These are phyloP conservation scores for Ogataea pilisensis DNA, from an alignment of 805 yeast genomes.

Conservation along the genomic window DNA sequence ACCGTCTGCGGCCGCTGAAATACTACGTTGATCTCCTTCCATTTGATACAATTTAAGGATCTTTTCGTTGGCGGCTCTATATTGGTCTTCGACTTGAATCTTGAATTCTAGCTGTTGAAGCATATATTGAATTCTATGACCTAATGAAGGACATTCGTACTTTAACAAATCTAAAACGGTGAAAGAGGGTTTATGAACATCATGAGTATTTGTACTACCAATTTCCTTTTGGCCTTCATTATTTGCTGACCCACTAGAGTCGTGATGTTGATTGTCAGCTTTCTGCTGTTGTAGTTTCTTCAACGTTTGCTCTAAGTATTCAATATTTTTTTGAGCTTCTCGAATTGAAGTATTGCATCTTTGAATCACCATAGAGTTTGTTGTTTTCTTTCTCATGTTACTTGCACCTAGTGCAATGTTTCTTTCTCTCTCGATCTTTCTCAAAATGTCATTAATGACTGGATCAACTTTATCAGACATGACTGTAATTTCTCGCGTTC, in stretches of 20 bases:
- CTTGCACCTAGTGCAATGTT: constrained; percentile 87
- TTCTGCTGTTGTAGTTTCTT: constrained; percentile 48
- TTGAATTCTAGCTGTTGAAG: constrained; percentile 91
- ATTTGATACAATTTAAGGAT: constrained; percentile 77
- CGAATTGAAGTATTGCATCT: constrained; percentile 86
- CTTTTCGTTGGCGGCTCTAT: constrained; percentile 88
- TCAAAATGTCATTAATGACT: constrained; percentile 63
- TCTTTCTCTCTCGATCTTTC: constrained; percentile 83
- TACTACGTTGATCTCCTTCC: constrained; percentile 86
- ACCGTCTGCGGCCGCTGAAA: constrained; percentile 87
- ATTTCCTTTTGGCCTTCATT: background rate
- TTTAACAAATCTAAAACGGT: constrained; percentile 79
- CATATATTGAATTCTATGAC: constrained; percentile 94
- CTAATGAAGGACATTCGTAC: constrained; percentile 90
- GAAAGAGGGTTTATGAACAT: constrained; percentile 39
- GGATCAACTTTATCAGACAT: constrained; percentile 28
- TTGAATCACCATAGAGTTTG: constrained; percentile 79
- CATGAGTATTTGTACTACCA: constrained; percentile 4
- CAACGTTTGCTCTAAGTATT: constrained; percentile 77
- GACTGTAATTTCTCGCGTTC: background rate
- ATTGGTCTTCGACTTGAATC: constrained; percentile 89
- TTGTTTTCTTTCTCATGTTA: constrained; percentile 70
- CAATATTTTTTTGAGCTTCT: constrained; percentile 88
- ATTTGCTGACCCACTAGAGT: constrained; percentile 1
- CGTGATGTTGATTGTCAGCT: constrained; percentile 1